These are phyloP conservation scores for Mycena filopes DNA, from an alignment of 768 basidiomycete species.

Conservation along the genomic window DNA sequence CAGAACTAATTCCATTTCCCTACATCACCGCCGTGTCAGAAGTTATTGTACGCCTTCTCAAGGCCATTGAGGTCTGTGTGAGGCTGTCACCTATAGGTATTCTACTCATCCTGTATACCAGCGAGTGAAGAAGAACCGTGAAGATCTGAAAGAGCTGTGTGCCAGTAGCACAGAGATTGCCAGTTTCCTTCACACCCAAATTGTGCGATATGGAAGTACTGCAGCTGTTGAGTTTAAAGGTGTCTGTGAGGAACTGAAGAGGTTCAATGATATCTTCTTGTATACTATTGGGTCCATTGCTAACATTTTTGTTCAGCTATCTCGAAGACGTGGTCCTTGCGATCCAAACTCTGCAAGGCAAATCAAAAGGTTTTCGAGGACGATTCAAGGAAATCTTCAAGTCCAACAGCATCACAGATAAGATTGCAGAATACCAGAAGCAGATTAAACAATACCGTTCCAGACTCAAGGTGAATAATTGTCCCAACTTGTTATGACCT, in stretches of 20 bases:
- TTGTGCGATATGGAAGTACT: too few species aligned
- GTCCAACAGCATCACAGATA: background rate
- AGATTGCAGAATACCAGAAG: constrained; percentile 1
- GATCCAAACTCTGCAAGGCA: background rate
- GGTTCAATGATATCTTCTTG: background rate
- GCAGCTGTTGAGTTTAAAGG: too few species aligned
- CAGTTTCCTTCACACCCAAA: too few species aligned
- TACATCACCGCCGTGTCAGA: constrained; percentile 2
- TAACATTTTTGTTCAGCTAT: background rate
- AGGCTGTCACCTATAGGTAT: too few species aligned
- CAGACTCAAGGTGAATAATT: background rate
- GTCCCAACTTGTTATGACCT: background rate
- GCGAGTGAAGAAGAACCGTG: too few species aligned
- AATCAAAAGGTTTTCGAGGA: background rate
- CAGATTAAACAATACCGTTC: background rate
- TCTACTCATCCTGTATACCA: background rate
- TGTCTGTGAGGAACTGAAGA: constrained; percentile 9
- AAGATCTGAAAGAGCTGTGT: too few species aligned
- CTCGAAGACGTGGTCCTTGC: background rate
- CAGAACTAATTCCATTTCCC: constrained; percentile 12
- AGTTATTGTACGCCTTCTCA: too few species aligned
- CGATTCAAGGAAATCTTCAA: background rate
- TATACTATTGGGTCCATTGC: background rate
- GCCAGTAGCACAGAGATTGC: too few species aligned
- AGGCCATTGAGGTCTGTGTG: constrained; percentile 11